Percentiles rank a stretch among this genome's conserved stretches.
These are phyloP conservation scores for Wickerhamomyces sp. DNA, from an alignment of 1,139 yeast genomes.

Conservation along the genomic window DNA sequence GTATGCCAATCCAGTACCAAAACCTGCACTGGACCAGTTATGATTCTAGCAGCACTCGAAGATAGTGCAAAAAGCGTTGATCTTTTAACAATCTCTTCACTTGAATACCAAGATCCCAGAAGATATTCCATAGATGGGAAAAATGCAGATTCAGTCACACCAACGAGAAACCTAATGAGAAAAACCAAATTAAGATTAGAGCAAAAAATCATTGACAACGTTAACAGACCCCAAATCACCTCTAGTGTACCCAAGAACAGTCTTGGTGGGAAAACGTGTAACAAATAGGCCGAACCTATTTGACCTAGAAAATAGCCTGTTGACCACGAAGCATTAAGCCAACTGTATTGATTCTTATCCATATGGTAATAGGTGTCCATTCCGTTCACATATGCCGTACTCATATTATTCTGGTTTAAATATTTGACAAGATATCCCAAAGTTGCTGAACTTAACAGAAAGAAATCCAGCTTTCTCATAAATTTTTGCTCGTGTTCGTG, in stretches of 20 bases:
- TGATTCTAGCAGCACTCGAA: slow-evolving; percentile 38
- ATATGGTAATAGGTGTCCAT: slow-evolving; percentile 49
- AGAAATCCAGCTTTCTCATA: slow-evolving; percentile 37
- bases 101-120: slow-evolving; percentile 43
- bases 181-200: slow-evolving; percentile 37
- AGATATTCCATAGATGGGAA: slow-evolving; percentile 50
- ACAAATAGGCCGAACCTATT: slow-evolving; percentile 45
- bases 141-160: slow-evolving; percentile 51
- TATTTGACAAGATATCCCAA: slow-evolving; percentile 34
- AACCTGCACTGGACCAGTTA: slow-evolving; percentile 44
- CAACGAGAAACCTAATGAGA: slow-evolving; percentile 50
- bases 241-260: slow-evolving; percentile 48
- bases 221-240: slow-evolving; percentile 49
- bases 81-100: slow-evolving; percentile 41
- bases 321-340: slow-evolving; percentile 45
- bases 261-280: slow-evolving; percentile 46
- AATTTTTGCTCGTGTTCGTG: slow-evolving; percentile 37
- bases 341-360: slow-evolving; percentile 45
- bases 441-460: slow-evolving; percentile 36
- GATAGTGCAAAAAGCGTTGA: slow-evolving; percentile 45
- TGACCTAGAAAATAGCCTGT: slow-evolving; percentile 54
- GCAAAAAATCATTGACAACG: slow-evolving; percentile 44
- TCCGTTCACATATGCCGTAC: slow-evolving; percentile 50
- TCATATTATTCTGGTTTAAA: slow-evolving; percentile 39
- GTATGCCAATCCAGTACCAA: slow-evolving; percentile 32